A percentile compares a stretch with the other conserved stretches of the same genome.
phyloP scores from a whole-genome alignment of 2,329 filamentous ascomycete genomes.

The Aspergillus calidoustus region DNA sequence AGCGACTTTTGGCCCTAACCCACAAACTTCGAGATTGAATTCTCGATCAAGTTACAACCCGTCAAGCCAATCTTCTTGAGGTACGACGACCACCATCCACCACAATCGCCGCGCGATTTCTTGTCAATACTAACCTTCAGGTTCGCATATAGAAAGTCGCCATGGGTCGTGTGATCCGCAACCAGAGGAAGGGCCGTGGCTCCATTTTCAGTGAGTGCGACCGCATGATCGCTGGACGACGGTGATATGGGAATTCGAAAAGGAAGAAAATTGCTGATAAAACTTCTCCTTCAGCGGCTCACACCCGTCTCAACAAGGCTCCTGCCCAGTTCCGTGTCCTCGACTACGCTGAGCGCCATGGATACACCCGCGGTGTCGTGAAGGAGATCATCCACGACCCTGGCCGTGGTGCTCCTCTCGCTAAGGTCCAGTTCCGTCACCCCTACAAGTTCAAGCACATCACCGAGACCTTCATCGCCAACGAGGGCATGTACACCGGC shows the following conservation, averaged over 20 bases:
- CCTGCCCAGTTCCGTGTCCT: conserved; percentile 95
- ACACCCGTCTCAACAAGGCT: conserved; percentile 92
- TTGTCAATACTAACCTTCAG: conserved; percentile 41
- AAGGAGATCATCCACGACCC: conserved; percentile 99
- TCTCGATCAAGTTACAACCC: conserved; percentile 43
- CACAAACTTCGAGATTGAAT: conserved; percentile 49
- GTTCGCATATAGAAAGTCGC: conserved; percentile 46
- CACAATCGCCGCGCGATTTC: conserved; percentile 35
- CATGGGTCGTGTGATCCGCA: conserved; percentile 74
- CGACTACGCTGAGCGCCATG: conserved; percentile 96
- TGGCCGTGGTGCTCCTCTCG: conserved; percentile 96
- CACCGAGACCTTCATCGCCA: conserved; percentile 99
- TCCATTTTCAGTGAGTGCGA: conserved; percentile 73
- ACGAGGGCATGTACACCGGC: conserved; percentile 99
- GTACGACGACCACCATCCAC: conserved; percentile 42
- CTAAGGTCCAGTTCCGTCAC: conserved; percentile 95
- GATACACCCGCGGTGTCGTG: conserved; percentile 95
- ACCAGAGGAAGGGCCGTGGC: conserved; percentile 78
- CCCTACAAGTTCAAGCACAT: conserved; percentile 98
- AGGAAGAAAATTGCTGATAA: conserved; percentile 38
- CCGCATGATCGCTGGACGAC: conserved; percentile 33
- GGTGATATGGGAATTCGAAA: conserved; percentile 13
- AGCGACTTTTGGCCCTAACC: conserved; percentile 51
- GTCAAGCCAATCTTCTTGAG: conserved; percentile 50
- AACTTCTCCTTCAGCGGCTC: conserved; percentile 62